phyloP scores from a whole-genome alignment of 352 stramenopile genomes.

The Paralagenidium karlingii region DNA sequence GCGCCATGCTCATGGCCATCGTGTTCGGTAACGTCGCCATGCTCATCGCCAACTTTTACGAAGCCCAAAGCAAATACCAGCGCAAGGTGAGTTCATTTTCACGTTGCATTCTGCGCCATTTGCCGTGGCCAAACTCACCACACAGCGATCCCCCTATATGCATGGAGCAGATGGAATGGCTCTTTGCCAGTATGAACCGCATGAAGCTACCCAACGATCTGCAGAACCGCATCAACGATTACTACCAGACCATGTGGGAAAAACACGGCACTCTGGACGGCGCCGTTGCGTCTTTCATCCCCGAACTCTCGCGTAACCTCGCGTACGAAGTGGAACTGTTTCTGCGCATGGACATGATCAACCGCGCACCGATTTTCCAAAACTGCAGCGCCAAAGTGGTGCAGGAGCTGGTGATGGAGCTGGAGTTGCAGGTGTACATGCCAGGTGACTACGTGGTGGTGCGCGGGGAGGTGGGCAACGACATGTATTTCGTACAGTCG shows the following conservation, averaged over 20 bases:
- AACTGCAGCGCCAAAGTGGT: conserved; percentile 73
- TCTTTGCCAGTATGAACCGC: conserved; percentile 72
- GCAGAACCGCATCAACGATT: conserved; percentile 76
- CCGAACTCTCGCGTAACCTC: conserved; percentile 67
- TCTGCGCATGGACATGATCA: conserved; percentile 81
- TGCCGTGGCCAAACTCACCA: no score
- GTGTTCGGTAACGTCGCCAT: conserved; percentile 82
- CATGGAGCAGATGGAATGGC: conserved; percentile 63
- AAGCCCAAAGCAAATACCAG: conserved; percentile 68
- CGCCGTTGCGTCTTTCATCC: conserved; percentile 58
- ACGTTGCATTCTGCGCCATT: background rate
- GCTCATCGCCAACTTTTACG: conserved; percentile 78
- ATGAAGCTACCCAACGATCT: conserved; percentile 68
- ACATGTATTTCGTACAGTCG: conserved; percentile 84
- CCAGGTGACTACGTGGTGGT: conserved; percentile 76
- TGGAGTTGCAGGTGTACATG: conserved; percentile 78
- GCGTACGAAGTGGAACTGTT: conserved; percentile 77
- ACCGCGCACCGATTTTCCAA: conserved; percentile 70
- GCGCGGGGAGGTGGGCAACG: conserved; percentile 64
- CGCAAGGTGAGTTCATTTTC: conserved; percentile 27
- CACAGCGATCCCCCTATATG: no score
- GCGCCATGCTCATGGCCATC: conserved; percentile 69
- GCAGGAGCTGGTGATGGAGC: conserved; percentile 69
- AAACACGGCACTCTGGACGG: conserved; percentile 69
- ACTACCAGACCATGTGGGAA: conserved; percentile 82